These are phyloP conservation scores for Hyparrhenia diplandra DNA, from an alignment of 176 grass and related monocot genomes.

Conservation along the genomic window DNA sequence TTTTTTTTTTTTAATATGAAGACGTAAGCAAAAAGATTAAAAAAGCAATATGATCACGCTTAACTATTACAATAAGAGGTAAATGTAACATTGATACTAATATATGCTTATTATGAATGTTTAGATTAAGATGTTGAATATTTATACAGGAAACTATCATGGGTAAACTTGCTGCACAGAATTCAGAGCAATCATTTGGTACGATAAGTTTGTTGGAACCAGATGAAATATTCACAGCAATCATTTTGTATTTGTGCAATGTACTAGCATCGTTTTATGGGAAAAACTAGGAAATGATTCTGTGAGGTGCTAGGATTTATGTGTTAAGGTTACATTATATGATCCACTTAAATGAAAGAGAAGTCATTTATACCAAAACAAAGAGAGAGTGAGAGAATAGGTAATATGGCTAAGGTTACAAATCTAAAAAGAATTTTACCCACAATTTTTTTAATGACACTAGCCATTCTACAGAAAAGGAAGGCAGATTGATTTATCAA, in stretches of 20 bases:
- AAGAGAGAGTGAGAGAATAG: too few relatives aligned
- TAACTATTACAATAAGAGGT: background rate
- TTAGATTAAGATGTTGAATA: slow-evolving; percentile 13
- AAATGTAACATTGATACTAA: background rate
- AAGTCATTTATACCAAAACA: background rate
- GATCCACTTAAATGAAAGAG: background rate
- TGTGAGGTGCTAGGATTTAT: background rate
- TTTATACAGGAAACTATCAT: background rate
- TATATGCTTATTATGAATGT: background rate
- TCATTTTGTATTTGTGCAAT: background rate
- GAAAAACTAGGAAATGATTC: background rate
- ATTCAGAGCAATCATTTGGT: background rate
- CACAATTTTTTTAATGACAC: background rate
- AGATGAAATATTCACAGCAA: background rate
- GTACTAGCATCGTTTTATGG: background rate
- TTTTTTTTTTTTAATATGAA: background rate
- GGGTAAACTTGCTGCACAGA: background rate
- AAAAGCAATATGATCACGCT: background rate
- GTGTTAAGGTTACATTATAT: background rate
- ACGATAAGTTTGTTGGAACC: background rate
- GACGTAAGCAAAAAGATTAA: background rate
- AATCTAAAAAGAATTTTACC: background rate
- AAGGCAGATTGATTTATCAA: slow-evolving; percentile 21
- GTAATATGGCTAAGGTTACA: background rate
- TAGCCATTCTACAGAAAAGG: slow-evolving; percentile 12